Evolutionary conservation across 2,329 filamentous ascomycete genomes (phyloP).

Genomic region (Lasiodiplodia gonubiensis): DNA sequence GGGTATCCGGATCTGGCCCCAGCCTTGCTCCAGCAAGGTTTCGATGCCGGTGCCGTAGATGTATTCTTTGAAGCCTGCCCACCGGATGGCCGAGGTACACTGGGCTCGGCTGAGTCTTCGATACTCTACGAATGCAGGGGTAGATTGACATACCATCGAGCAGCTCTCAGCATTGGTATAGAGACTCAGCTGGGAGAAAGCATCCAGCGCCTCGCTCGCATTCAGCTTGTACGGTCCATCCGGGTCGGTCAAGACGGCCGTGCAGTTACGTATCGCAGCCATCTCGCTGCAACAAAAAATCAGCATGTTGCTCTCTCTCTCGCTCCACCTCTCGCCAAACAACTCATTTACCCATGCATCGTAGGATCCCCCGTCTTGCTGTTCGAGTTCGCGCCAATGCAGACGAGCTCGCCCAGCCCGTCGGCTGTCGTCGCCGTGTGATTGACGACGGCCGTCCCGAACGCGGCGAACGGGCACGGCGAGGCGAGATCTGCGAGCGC

Average conservation of each 20-base stretch:
- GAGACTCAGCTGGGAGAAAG: conserved; percentile 56
- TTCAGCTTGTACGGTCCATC: conserved; percentile 53
- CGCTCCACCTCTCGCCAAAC: neutral
- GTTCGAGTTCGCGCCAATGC: conserved; percentile 58
- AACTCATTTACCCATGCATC: conserved; percentile 51
- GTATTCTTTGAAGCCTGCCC: conserved; percentile 62
- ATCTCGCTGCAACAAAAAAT: conserved; percentile 54
- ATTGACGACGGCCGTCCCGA: conserved; percentile 62
- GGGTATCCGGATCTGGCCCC: conserved; percentile 58
- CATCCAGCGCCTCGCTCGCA: conserved; percentile 49
- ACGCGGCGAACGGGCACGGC: conserved; percentile 61
- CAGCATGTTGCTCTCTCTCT: no score
- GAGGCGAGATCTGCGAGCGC: conserved; percentile 50
- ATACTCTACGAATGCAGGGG: neutral
- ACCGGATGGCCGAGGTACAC: conserved; percentile 62
- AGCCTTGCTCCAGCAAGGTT: conserved; percentile 54
- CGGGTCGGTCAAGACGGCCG: conserved; percentile 54
- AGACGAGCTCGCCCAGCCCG: conserved; percentile 54
- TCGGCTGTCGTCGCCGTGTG: conserved; percentile 48
- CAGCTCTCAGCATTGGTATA: conserved; percentile 65
- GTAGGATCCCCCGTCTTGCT: conserved; percentile 56
- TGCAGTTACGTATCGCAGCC: conserved; percentile 61
- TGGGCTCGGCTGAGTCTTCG: neutral
- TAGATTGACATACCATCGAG: conserved; percentile 51
- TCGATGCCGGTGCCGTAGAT: conserved; percentile 61